These are phyloP conservation scores for Tirmania nivea DNA, from an alignment of 495 filamentous ascomycete species.

Conservation along the genomic window DNA sequence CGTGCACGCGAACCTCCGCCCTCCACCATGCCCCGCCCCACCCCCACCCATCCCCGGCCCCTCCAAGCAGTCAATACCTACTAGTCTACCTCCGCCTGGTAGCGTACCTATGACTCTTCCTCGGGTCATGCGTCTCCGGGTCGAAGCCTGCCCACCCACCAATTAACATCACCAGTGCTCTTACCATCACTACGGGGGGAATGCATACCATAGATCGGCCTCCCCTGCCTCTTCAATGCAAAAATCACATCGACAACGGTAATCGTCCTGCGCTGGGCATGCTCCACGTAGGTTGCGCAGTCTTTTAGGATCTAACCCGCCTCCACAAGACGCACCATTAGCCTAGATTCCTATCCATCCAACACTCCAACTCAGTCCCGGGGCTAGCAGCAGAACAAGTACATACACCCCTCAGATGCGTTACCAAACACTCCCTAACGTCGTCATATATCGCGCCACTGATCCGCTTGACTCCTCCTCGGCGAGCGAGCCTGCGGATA, in stretches of 20 bases:
- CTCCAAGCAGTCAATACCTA: too few relatives aligned
- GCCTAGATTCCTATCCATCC: background rate
- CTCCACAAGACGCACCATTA: background rate
- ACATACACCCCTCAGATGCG: slow-evolving; percentile 31
- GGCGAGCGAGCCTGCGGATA: slow-evolving; percentile 49
- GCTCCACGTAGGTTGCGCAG: slow-evolving; percentile 30
- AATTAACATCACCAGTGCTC: background rate
- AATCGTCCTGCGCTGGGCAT: slow-evolving; percentile 34
- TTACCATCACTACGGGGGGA: too few relatives aligned
- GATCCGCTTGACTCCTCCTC: slow-evolving; percentile 60
- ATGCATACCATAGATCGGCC: slow-evolving; percentile 21
- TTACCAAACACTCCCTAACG: slow-evolving; percentile 32
- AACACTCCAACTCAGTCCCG: too few relatives aligned
- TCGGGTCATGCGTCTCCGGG: slow-evolving; percentile 6
- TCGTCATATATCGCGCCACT: slow-evolving; percentile 50
- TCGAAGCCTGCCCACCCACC: slow-evolving; percentile 8
- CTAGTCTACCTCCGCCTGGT: too few relatives aligned
- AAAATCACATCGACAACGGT: slow-evolving; percentile 44
- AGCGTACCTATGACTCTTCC: background rate
- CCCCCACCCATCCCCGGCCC: too few relatives aligned
- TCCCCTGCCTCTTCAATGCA: slow-evolving; percentile 26
- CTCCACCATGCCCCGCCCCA: too few relatives aligned
- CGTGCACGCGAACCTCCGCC: too few relatives aligned
- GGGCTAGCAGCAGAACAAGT: too few relatives aligned
- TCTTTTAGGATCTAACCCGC: slow-evolving; percentile 30